Evolutionary conservation across 2,329 filamentous ascomycete species (phyloP).

Genomic region (Pestalotiopsis sp.): DNA sequence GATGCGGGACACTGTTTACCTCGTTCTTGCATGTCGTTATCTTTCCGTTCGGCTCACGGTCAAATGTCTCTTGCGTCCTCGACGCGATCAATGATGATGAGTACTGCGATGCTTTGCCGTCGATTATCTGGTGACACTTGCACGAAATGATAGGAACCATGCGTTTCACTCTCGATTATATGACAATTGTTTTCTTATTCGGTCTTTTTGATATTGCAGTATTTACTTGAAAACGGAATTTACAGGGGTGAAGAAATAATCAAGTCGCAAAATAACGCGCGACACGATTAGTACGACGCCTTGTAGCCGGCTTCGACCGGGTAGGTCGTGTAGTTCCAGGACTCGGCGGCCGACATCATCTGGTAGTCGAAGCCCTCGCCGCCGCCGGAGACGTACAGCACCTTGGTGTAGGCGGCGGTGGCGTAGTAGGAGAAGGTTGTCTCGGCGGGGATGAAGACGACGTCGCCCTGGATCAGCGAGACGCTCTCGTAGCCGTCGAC

Average conservation of each 20-base stretch:
- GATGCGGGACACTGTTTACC: neutral
- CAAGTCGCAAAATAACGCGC: neutral
- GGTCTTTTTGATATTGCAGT: neutral
- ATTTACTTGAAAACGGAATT: neutral
- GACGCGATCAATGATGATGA: too few species aligned
- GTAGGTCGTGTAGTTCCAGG: conserved; percentile 22
- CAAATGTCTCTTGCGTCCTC: neutral
- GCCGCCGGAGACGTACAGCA: conserved; percentile 29
- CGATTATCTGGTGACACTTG: too few species aligned
- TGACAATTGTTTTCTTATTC: neutral
- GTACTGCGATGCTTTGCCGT: too few species aligned
- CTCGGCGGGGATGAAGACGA: conserved; percentile 27
- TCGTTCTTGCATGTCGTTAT: neutral
- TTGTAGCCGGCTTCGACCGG: conserved; percentile 6
- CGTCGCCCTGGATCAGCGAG: conserved; percentile 27
- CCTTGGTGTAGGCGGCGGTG: conserved; percentile 27
- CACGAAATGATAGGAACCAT: too few species aligned
- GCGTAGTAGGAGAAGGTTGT: conserved; percentile 26
- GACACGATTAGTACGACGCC: neutral
- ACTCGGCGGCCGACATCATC: conserved; percentile 20
- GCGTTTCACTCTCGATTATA: neutral
- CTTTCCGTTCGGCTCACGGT: neutral
- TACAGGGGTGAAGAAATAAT: neutral
- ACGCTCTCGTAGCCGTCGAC: conserved; percentile 25
- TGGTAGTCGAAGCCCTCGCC: conserved; percentile 26